These are phyloP conservation scores for Vigna trinervia DNA, from an alignment of 306 rosid species.

Conservation along the genomic window DNA sequence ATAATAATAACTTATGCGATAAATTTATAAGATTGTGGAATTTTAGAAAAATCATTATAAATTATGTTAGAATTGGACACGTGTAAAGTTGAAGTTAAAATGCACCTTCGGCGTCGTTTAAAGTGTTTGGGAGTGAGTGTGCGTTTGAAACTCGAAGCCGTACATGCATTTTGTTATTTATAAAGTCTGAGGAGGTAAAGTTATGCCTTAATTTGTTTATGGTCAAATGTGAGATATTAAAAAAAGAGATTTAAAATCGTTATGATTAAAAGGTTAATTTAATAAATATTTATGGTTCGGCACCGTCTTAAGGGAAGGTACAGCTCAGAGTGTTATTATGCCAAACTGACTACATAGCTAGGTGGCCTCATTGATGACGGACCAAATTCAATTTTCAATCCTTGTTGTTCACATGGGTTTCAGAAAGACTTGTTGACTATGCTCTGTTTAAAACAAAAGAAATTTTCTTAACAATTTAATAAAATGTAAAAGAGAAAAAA, in stretches of 20 bases:
- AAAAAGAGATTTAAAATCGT: too few species aligned
- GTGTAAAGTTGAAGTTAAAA: too few species aligned
- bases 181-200: neutral
- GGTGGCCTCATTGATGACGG: neutral
- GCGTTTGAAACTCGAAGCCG: too few species aligned
- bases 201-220: neutral
- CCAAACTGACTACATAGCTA: neutral
- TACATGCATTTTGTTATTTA: too few species aligned
- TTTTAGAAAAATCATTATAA: too few species aligned
- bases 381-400: neutral
- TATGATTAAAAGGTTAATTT: too few species aligned
- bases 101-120: too few species aligned
- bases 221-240: neutral
- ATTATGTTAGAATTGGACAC: too few species aligned
- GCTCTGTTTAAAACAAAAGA: neutral
- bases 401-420: neutral
- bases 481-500: neutral
- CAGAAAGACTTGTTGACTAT: neutral
- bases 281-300: neutral
- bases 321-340: neutral
- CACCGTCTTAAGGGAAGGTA: neutral
- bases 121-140: too few species aligned
- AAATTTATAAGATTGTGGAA: too few species aligned
- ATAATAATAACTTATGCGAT: too few species aligned
- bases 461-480: neutral